phyloP scores from a whole-genome alignment of 345 rosid genomes.

The Pugionium dolabratum region DNA sequence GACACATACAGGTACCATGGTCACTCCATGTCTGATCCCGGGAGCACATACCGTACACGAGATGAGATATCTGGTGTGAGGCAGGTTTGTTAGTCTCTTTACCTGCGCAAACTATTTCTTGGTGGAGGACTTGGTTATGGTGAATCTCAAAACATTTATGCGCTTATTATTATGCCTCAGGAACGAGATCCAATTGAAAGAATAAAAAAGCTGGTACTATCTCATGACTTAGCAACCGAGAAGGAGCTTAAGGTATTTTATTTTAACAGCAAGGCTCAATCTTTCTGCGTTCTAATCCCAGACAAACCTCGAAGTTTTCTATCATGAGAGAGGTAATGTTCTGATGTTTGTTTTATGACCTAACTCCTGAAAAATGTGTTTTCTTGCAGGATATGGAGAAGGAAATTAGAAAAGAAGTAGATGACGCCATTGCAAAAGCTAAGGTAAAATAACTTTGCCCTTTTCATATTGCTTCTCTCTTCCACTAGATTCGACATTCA shows the following conservation, averaged over 20 bases:
- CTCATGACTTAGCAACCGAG: slow-evolving; percentile 88
- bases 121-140: not conserved
- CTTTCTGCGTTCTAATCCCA: not conserved
- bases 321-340: not conserved
- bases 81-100: slow-evolving; percentile 58
- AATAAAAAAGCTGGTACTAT: slow-evolving; percentile 67
- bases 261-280: not conserved
- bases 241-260: slow-evolving; percentile 84
- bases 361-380: not conserved
- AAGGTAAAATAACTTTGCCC: slow-evolving; percentile 50
- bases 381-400: slow-evolving; percentile 77
- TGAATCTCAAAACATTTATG: slow-evolving; percentile 13
- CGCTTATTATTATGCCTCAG: slow-evolving; percentile 40
- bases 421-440: slow-evolving; percentile 92
- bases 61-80: slow-evolving; percentile 94
- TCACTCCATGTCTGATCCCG: slow-evolving; percentile 99
- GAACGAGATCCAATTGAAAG: slow-evolving; percentile 97
- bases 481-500: not conserved
- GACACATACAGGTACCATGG: slow-evolving; percentile 99
- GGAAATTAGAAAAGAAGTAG: slow-evolving; percentile 86
- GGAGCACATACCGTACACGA: slow-evolving; percentile 98
- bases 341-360: not conserved
- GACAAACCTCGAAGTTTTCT: no score
- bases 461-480: not conserved
- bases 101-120: not conserved